Conservation (phyloP, 257 asterid genomes). For the Nyctanthes arbortristis region DNA sequence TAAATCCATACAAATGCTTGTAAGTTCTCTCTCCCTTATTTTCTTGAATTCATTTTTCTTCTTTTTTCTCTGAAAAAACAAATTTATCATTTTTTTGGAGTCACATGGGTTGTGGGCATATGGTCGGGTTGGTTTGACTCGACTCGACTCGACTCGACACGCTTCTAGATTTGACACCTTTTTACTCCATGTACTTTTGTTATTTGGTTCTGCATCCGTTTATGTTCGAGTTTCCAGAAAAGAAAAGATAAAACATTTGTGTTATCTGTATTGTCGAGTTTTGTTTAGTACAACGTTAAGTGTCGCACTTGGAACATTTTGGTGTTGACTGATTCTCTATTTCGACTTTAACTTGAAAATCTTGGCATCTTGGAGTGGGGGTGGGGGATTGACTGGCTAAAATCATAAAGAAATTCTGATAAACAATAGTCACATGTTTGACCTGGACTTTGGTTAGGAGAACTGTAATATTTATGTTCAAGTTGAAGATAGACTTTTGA, state of each 20-base stretch:
- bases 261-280: not conserved
- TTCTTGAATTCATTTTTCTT: constrained; percentile 13
- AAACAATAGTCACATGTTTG: constrained; percentile 62
- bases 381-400: too few species aligned
- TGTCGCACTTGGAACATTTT: not conserved
- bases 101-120: too few species aligned
- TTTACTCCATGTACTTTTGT: not conserved
- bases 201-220: not conserved
- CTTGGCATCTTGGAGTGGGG: constrained; percentile 25
- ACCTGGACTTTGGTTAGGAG: constrained; percentile 46
- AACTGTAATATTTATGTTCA: constrained; percentile 28
- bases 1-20: constrained; percentile 10
- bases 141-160: too few species aligned
- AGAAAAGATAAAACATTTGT: too few species aligned
- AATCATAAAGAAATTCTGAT: constrained; percentile 29
- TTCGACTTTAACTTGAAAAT: constrained; percentile 25
- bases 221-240: too few species aligned
- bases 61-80: too few species aligned
- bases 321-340: constrained; percentile 40
- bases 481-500: constrained; percentile 32
- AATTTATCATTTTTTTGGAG: too few species aligned
- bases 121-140: too few species aligned
- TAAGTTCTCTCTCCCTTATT: constrained; percentile 21
- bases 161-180: not conserved
- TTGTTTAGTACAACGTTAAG: not conserved